These are phyloP conservation scores for Camelina neglecta DNA, from an alignment of 345 rosid genomes.

Conservation along the genomic window DNA sequence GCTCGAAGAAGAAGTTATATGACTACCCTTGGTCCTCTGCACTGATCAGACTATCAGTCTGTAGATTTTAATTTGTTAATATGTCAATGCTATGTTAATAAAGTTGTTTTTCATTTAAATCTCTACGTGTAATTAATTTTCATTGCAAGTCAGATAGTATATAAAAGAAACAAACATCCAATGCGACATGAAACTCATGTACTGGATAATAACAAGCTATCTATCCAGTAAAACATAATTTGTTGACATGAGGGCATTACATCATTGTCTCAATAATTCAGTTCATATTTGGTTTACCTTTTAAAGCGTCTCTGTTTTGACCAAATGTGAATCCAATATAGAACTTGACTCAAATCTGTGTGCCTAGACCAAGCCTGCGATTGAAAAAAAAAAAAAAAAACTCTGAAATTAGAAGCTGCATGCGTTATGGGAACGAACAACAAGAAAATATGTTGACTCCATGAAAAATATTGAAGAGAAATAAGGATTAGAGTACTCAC, in stretches of 20 bases:
- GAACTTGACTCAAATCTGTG: not conserved
- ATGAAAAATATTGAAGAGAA: not conserved
- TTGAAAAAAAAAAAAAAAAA: not conserved
- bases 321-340: not conserved
- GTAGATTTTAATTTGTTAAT: not conserved
- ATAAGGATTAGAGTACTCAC: not conserved
- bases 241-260: not conserved
- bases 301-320: not conserved
- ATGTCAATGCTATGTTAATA: not conserved
- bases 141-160: not conserved
- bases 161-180: not conserved
- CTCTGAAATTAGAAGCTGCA: not conserved
- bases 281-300: not conserved
- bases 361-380: not conserved
- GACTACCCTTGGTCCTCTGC: no score
- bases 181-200: not conserved
- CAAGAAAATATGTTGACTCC: not conserved
- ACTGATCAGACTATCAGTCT: no score
- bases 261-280: not conserved
- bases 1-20: not conserved
- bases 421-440: not conserved
- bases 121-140: not conserved
- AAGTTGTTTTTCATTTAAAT: not conserved
- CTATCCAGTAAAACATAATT: not conserved
- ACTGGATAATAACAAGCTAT: not conserved